Percentiles rank a stretch among this genome's conserved stretches.
These are phyloP conservation scores for Bisporella sp. DNA, from an alignment of 2,329 filamentous ascomycete genomes.

Conservation along the genomic window DNA sequence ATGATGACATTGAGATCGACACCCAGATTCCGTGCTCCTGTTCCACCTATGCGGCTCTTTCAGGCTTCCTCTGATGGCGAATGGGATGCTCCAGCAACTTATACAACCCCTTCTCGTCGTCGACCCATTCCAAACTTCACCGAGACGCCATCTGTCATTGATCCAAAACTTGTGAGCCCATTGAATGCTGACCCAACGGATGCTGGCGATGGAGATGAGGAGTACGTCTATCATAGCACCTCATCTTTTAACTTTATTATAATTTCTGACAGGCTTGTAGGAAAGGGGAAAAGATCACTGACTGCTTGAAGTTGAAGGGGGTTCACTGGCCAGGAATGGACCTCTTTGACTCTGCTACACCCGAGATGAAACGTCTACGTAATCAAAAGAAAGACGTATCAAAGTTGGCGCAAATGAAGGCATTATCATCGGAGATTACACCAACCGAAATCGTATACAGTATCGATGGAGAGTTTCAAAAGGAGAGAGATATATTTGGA, in stretches of 20 bases:
- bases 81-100: conserved; percentile 7
- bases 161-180: conserved; percentile 18
- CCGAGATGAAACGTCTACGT: conserved; percentile 64
- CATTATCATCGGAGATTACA: conserved; percentile 56
- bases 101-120: conserved; percentile 23
- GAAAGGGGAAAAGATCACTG: conserved; percentile 16
- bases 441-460: conserved; percentile 60
- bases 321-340: conserved; percentile 72
- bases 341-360: conserved; percentile 72
- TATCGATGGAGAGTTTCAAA: conserved; percentile 41
- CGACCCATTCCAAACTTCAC: conserved; percentile 20
- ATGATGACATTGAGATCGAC: not conserved
- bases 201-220: not conserved
- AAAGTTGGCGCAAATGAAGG: conserved; percentile 59
- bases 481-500: conserved; percentile 52
- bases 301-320: conserved; percentile 53
- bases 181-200: conserved; percentile 9
- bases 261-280: not conserved
- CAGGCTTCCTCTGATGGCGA: conserved; percentile 16
- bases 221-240: not conserved
- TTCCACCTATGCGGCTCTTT: conserved; percentile 27
- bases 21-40: conserved; percentile 21
- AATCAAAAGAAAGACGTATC: conserved; percentile 74
- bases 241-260: too few relatives aligned
- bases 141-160: too few relatives aligned